Percentiles rank a stretch among this genome's conserved stretches.
Conservation (phyloP, 345 rosid species). For the Eucalyptus grandis region DNA sequence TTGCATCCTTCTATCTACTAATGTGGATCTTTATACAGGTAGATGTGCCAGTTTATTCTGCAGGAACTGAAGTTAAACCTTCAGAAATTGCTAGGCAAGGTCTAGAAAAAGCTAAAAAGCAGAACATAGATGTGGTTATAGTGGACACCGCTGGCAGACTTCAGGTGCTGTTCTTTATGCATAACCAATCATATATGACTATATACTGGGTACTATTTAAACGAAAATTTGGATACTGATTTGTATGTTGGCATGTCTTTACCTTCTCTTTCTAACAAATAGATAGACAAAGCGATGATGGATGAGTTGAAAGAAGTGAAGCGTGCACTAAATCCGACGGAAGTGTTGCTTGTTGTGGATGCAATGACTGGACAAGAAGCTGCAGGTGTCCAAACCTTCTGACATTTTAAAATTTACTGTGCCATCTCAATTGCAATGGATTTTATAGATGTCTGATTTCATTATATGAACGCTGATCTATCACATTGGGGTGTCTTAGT, state of each 20-base stretch:
- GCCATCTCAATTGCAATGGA: not conserved
- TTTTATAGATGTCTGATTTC: not conserved
- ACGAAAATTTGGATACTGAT: not conserved
- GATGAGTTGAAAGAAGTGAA: slow-evolving; percentile 96
- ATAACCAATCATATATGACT: not conserved
- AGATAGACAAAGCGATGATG: slow-evolving; percentile 98
- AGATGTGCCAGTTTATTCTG: slow-evolving; percentile 78
- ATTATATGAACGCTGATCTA: not conserved
- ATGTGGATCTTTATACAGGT: slow-evolving; percentile 53
- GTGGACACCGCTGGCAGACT: slow-evolving; percentile 99
- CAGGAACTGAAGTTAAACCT: slow-evolving; percentile 82
- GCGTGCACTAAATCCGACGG: slow-evolving; percentile 71
- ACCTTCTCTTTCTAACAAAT: not conserved
- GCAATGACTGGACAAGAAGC: slow-evolving; percentile 99
- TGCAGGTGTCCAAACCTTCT: slow-evolving; percentile 40
- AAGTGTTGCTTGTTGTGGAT: slow-evolving; percentile 94
- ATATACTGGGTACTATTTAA: not conserved
- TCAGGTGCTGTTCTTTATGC: slow-evolving; percentile 56
- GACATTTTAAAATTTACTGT: not conserved
- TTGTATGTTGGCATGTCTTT: not conserved
- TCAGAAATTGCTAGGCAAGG: slow-evolving; percentile 88
- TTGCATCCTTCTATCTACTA: slow-evolving; percentile 3
- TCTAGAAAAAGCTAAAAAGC: slow-evolving; percentile 70
- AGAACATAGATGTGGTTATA: slow-evolving; percentile 76
- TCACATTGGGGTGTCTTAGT: not conserved